Conservation (phyloP, 2,329 filamentous ascomycete species). For the Blastomyces gilchristii region DNA sequence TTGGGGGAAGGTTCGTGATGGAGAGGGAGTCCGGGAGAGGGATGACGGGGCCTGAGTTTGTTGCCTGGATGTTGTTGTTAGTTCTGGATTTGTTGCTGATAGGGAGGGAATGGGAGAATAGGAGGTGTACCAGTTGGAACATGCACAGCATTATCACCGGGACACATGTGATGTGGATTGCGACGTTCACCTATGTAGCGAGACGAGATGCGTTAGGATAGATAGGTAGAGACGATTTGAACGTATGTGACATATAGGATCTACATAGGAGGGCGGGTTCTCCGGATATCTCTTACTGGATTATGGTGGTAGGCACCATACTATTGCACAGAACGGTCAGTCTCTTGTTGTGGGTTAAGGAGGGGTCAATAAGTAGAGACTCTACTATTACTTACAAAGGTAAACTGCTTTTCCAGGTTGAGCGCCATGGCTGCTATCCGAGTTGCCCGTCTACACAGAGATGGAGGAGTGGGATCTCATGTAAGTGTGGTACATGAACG, state of each 20-base stretch:
- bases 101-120: neutral
- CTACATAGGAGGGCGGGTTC: neutral
- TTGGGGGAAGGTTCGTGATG: slow-evolving; percentile 49
- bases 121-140: slow-evolving; percentile 44
- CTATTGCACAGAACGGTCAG: slow-evolving; percentile 29
- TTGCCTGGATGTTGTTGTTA: slow-evolving; percentile 35
- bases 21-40: slow-evolving; percentile 45
- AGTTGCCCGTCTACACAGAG: neutral
- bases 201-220: slow-evolving; percentile 14
- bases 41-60: slow-evolving; percentile 45
- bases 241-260: neutral
- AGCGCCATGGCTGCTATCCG: slow-evolving; percentile 24
- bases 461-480: neutral
- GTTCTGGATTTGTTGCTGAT: neutral
- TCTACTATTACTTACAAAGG: slow-evolving; percentile 45
- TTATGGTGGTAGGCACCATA: slow-evolving; percentile 59
- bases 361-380: neutral
- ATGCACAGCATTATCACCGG: slow-evolving; percentile 50
- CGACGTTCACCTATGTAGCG: slow-evolving; percentile 48
- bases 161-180: slow-evolving; percentile 55
- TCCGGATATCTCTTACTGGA: slow-evolving; percentile 38
- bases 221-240: slow-evolving; percentile 9
- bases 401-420: slow-evolving; percentile 56
- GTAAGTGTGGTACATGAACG: neutral
- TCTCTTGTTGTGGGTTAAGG: neutral